phyloP scores from a whole-genome alignment of 2,329 filamentous ascomycete genomes.

The Meredithiella fracta region DNA sequence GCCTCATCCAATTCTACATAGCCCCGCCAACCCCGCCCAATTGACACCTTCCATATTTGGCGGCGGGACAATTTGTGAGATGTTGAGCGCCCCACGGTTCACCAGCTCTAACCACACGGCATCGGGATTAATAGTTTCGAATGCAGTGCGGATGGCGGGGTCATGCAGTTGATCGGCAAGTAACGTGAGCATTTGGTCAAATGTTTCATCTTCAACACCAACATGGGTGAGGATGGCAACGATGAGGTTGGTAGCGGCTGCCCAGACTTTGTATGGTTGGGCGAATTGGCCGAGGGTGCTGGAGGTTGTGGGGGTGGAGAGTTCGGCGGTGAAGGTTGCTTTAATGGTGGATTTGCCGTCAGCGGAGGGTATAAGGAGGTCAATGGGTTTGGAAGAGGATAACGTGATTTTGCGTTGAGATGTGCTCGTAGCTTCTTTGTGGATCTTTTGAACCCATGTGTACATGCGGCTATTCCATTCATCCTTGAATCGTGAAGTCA shows the following conservation, averaged over 20 bases:
- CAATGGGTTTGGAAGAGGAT: not conserved
- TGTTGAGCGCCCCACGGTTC: slow-evolving; percentile 27
- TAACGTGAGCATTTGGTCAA: slow-evolving; percentile 54
- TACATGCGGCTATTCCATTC: slow-evolving; percentile 47
- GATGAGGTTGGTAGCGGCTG: slow-evolving; percentile 42
- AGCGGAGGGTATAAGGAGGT: slow-evolving; percentile 3
- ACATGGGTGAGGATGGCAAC: slow-evolving; percentile 46
- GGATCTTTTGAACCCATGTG: slow-evolving; percentile 23
- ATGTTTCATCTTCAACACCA: slow-evolving; percentile 47
- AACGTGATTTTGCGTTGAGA: not conserved
- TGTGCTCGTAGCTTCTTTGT: slow-evolving; percentile 22
- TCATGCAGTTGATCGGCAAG: slow-evolving; percentile 35
- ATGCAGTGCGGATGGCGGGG: slow-evolving; percentile 33
- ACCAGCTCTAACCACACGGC: slow-evolving; percentile 57
- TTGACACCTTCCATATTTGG: slow-evolving; percentile 28
- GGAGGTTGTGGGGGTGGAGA: not conserved
- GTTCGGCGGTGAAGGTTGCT: not conserved
- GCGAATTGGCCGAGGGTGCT: slow-evolving; percentile 38
- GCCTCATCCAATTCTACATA: not conserved
- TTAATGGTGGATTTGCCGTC: not conserved
- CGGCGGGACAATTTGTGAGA: slow-evolving; percentile 20
- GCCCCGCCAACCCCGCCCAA: slow-evolving; percentile 22
- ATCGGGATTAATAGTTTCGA: slow-evolving; percentile 53
- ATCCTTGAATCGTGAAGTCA: slow-evolving; percentile 55
- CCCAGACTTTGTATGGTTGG: slow-evolving; percentile 47